Evolutionary conservation across 2,329 filamentous ascomycete species (phyloP).

Genomic region (Magnaporthales sp.): DNA sequence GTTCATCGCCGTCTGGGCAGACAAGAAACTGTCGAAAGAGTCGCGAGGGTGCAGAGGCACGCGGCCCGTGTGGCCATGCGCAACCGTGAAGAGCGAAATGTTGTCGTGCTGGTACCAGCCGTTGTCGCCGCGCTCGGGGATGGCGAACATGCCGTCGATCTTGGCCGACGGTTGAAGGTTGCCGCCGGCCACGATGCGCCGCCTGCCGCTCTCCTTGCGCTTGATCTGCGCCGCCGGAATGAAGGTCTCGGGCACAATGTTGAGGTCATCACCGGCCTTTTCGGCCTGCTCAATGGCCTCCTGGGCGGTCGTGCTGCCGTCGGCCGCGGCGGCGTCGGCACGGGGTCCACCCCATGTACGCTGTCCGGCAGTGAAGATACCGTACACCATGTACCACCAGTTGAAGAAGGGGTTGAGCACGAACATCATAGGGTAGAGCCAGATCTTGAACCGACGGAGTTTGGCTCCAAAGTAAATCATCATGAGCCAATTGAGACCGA

Average conservation of each 20-base stretch:
- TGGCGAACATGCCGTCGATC: constrained; percentile 71
- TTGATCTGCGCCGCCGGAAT: constrained; percentile 42
- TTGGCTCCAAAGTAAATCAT: constrained; percentile 94
- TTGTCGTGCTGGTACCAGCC: constrained; percentile 64
- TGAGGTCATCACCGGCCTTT: constrained; percentile 75
- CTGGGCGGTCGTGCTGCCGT: constrained; percentile 65
- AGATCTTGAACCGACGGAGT: constrained; percentile 83
- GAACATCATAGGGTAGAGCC: constrained; percentile 94
- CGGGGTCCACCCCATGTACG: constrained; percentile 92
- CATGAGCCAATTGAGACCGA: constrained; percentile 87
- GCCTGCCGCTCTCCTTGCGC: constrained; percentile 18
- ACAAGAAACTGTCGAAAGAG: constrained; percentile 60
- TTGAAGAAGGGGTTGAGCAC: constrained; percentile 94
- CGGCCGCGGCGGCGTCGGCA: constrained; percentile 77
- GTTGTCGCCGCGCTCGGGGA: constrained; percentile 56
- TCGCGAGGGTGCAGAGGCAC: constrained; percentile 44
- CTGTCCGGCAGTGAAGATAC: constrained; percentile 88
- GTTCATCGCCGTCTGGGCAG: constrained; percentile 44
- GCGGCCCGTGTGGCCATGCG: constrained; percentile 31
- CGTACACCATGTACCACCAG: constrained; percentile 97
- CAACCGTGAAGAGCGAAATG: constrained; percentile 46
- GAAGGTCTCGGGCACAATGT: constrained; percentile 83
- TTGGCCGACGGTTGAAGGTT: constrained; percentile 61
- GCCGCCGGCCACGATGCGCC: constrained; percentile 32
- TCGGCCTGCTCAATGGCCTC: constrained; percentile 79